A percentile compares a stretch with the other conserved stretches of the same genome.
Evolutionary conservation across 129 eudicot genomes (phyloP).

Genomic region (Solidago caesia): DNA sequence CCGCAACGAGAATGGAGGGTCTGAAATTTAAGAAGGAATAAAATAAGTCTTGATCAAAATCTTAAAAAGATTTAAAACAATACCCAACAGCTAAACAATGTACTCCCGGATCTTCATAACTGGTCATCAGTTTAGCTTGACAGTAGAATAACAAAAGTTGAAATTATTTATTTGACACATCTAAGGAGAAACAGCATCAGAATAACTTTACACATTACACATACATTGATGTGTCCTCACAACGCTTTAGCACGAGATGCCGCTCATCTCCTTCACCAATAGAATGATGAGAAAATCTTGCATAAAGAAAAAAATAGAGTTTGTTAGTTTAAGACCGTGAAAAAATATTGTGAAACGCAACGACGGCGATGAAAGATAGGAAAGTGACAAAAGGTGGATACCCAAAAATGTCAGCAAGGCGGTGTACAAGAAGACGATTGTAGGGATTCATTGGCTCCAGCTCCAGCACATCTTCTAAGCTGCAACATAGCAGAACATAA

Average conservation of each 20-base stretch:
- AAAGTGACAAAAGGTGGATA: slow-evolving; percentile 26
- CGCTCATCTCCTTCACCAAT: slow-evolving; percentile 92
- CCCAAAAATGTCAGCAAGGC: slow-evolving; percentile 98
- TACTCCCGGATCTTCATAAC: not conserved
- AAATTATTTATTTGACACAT: not conserved
- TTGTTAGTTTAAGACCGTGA: not conserved
- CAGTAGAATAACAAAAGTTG: not conserved
- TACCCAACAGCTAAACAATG: not conserved
- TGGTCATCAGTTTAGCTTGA: not conserved
- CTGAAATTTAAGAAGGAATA: slow-evolving; percentile 41
- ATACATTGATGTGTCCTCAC: slow-evolving; percentile 84
- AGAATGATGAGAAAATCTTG: slow-evolving; percentile 88
- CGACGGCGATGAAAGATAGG: not conserved
- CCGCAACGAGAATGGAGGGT: slow-evolving; percentile 84
- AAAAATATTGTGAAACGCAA: not conserved
- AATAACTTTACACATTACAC: slow-evolving; percentile 27
- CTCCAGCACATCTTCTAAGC: slow-evolving; percentile 65
- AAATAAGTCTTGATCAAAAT: slow-evolving; percentile 4
- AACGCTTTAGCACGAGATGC: slow-evolving; percentile 75
- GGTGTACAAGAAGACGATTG: slow-evolving; percentile 87
- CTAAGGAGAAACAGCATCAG: not conserved
- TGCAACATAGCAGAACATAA: slow-evolving; percentile 42
- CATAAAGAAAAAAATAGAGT: slow-evolving; percentile 18
- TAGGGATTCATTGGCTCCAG: slow-evolving; percentile 92
- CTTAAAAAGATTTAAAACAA: not conserved